phyloP scores from a whole-genome alignment of 257 asterid genomes.

The Solanum raphanifolium region DNA sequence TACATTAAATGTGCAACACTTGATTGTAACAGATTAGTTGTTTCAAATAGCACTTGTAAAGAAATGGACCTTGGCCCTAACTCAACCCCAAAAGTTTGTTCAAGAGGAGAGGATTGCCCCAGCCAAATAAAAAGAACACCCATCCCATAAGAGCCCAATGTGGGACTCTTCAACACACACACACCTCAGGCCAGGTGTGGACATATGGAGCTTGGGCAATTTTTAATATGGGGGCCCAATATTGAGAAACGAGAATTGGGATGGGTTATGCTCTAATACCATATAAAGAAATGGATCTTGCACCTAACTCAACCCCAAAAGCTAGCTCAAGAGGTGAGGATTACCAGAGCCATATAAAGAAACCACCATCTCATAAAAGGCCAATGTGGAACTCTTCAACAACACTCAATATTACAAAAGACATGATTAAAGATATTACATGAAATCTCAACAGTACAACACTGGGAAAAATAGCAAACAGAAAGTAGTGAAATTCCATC shows the following conservation, averaged over 20 bases:
- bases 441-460: background rate
- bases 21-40: background rate
- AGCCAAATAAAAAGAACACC: background rate
- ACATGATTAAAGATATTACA: background rate
- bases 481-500: background rate
- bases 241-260: background rate
- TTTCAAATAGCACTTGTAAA: background rate
- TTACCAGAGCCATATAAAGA: background rate
- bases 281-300: background rate
- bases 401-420: background rate
- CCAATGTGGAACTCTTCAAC: background rate
- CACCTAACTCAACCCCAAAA: background rate
- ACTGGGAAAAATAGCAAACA: background rate
- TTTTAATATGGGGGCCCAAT: no score
- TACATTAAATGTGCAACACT: constrained; percentile 1
- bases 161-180: background rate
- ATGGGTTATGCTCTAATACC: background rate
- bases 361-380: background rate
- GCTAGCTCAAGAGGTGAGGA: background rate
- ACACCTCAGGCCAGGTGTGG: background rate
- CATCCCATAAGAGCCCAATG: background rate
- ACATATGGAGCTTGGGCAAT: no score
- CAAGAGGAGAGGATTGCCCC: background rate
- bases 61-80: background rate
- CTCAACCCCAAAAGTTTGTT: background rate